phyloP scores from a whole-genome alignment of 768 basidiomycete genomes.

The Agaricus sinodeliciosus region DNA sequence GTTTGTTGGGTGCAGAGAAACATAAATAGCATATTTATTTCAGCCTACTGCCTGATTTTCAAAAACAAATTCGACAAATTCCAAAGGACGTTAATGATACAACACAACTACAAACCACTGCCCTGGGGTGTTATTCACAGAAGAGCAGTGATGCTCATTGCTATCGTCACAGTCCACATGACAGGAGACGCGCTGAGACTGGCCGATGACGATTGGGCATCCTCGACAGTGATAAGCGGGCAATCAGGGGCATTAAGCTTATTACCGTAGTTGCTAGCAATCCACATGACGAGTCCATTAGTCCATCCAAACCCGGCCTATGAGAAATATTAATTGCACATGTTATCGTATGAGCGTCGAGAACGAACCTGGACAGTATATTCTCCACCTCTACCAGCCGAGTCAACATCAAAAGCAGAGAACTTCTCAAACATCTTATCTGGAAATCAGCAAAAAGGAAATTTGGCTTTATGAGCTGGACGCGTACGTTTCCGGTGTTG shows the following conservation, averaged over 20 bases:
- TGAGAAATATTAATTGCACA: not conserved
- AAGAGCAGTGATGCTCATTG: not conserved
- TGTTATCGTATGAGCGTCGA: not conserved
- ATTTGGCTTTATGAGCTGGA: not conserved
- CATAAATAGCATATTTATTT: too few relatives aligned
- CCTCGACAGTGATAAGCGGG: constrained; percentile 28
- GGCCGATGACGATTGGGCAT: not conserved
- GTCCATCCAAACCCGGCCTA: constrained; percentile 86
- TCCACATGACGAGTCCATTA: constrained; percentile 75
- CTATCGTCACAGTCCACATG: not conserved
- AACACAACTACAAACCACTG: not conserved
- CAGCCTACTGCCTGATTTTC: too few relatives aligned
- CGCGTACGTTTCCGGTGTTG: constrained; percentile 69
- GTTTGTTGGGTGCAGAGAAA: too few relatives aligned
- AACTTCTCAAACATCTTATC: constrained; percentile 86
- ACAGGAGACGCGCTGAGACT: not conserved
- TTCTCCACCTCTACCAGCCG: constrained; percentile 77
- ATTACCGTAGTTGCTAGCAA: constrained; percentile 59
- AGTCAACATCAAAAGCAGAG: constrained; percentile 70
- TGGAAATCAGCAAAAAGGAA: not conserved
- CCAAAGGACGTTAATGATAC: too few relatives aligned
- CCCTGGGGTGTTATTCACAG: not conserved
- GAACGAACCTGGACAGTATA: constrained; percentile 71
- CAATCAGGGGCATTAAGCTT: constrained; percentile 58
- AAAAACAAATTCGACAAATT: too few relatives aligned